These are phyloP conservation scores for Solanum medicagineum DNA, from an alignment of 257 asterid genomes.

Conservation along the genomic window DNA sequence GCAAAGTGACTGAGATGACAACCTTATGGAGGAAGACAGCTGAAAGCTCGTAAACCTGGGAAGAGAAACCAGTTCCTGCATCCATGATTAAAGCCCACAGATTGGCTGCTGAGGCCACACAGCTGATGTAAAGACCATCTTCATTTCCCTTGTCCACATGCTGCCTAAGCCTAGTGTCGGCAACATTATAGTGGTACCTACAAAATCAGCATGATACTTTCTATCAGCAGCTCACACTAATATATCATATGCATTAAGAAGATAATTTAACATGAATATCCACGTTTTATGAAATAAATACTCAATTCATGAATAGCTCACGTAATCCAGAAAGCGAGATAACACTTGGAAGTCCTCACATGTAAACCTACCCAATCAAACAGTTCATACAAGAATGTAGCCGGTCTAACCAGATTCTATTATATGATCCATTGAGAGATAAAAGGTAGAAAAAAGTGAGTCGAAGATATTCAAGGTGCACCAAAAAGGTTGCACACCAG, in stretches of 20 bases:
- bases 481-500: background rate
- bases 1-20: background rate
- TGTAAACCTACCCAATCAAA: background rate
- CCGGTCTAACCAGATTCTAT: background rate
- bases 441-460: background rate
- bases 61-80: constrained; percentile 83
- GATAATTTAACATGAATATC: background rate
- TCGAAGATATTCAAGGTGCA: background rate
- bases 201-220: background rate
- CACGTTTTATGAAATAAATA: background rate
- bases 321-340: background rate
- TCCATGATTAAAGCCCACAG: constrained; percentile 99
- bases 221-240: background rate
- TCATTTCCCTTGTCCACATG: constrained; percentile 92
- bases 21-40: constrained; percentile 90
- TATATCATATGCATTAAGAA: background rate
- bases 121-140: constrained; percentile 84
- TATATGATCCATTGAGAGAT: background rate
- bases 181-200: constrained; percentile 83
- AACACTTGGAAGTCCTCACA: background rate
- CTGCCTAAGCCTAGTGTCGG: constrained; percentile 68
- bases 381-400: background rate
- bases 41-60: constrained; percentile 92
- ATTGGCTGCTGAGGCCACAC: constrained; percentile 83
- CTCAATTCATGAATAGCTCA: background rate